A percentile compares a stretch with the other conserved stretches of the same genome.
Conservation (phyloP, 2,329 filamentous ascomycete species). For the Ascochyta pisi region DNA sequence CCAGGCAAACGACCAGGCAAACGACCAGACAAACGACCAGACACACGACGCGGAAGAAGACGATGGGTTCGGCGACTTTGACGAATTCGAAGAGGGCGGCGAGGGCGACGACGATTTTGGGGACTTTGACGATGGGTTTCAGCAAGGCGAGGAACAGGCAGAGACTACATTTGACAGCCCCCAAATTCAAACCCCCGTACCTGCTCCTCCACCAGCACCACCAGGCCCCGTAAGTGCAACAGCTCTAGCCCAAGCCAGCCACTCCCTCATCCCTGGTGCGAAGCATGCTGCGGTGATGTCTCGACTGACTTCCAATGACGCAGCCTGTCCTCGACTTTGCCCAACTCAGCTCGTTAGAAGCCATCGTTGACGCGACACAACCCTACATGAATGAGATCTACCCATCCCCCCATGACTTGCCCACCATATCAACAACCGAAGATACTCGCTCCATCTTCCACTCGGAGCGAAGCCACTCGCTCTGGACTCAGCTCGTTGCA, state of each 20-base stretch:
- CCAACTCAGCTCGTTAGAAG: slow-evolving; percentile 63
- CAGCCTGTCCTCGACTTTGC: slow-evolving; percentile 74
- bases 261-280: slow-evolving; percentile 40
- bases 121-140: slow-evolving; percentile 59
- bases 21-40: slow-evolving; percentile 31
- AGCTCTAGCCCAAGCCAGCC: slow-evolving; percentile 40
- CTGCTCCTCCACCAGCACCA: slow-evolving; percentile 52
- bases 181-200: slow-evolving; percentile 48
- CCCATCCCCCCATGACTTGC: slow-evolving; percentile 51
- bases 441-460: slow-evolving; percentile 60
- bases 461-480: slow-evolving; percentile 83
- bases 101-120: slow-evolving; percentile 58
- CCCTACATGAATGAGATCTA: slow-evolving; percentile 70
- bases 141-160: slow-evolving; percentile 48
- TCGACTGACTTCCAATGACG: slow-evolving; percentile 37
- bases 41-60: slow-evolving; percentile 57
- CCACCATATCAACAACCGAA: slow-evolving; percentile 52
- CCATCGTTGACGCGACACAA: slow-evolving; percentile 66
- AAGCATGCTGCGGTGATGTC: slow-evolving; percentile 31
- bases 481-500: slow-evolving; percentile 96
- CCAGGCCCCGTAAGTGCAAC: slow-evolving; percentile 57
- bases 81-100: slow-evolving; percentile 65
- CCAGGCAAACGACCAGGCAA: slow-evolving; percentile 15
- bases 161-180: slow-evolving; percentile 50
- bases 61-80: slow-evolving; percentile 74